Base-by-base conservation (phyloP, 768 basidiomycete genomes). In the Suillus bovinus region DNA sequence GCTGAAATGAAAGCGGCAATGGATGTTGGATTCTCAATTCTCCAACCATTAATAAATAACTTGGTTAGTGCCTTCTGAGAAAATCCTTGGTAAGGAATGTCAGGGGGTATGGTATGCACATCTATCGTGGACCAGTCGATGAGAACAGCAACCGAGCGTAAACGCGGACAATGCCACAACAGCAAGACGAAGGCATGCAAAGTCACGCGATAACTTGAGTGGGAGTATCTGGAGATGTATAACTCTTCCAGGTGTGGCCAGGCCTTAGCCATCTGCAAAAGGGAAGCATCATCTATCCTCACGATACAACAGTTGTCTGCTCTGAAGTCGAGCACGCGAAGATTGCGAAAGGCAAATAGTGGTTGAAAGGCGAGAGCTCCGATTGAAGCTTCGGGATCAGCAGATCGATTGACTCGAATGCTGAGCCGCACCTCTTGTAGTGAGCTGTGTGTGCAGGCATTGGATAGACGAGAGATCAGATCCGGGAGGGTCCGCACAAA, bases 1-100 rank as follows among this genome's bases (percentile, higher is more conserved):
- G 69, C 67, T 17, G 72, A 75, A 27, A 73, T 7, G 29, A 71
- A 73, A 6, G 71, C 59, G 0, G 72, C 72, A n/a, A 73, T 38
- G 14, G 34, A 10, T 27, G 3, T 17, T 6, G n/a, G n/a, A 36
- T 27, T 4, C 6, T 4, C 3, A n/a, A 60, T 38, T 0, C 0
- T 16, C 20, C 34, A 38, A 22, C 7, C 20, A 11, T 8, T 8
- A 4, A 36, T 27, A 6, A 10, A 16, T n/a, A 31, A 34, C 1
- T 5, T 2, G 2, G 46, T n/a, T 36, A 60, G 20, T 3, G 24
- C 34, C 16, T 20, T 17, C 22, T 60, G 59, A 7, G 53, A 17
- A n/a, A 60, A 60, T 53, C 59, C 59, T n/a, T 38, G 59, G 34
- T 52, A 52, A 8, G 59, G 59, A 29, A 55, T 16, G 9, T 60